Conservation (phyloP, 1,139 yeast genomes). For the Scheffersomyces segobiensis region DNA sequence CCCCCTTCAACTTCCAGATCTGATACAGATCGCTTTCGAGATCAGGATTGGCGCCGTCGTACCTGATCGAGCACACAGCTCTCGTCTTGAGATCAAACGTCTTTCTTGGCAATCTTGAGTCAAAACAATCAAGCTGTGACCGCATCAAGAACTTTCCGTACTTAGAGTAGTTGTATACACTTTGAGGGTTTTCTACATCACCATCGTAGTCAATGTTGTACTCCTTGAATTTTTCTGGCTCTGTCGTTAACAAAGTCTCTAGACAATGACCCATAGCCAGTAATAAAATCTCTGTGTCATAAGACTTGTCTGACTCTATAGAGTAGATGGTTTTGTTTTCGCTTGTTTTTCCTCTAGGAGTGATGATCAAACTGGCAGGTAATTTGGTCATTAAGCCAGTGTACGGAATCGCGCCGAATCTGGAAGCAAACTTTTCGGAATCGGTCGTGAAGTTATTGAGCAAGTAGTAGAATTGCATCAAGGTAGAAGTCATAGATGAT, state of each 20-base stretch:
- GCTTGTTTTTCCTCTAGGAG: conserved; percentile 31
- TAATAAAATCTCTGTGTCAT: conserved; percentile 70
- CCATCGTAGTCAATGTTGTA: conserved; percentile 11
- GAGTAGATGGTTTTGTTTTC: conserved; percentile 49
- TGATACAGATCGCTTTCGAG: conserved; percentile 62
- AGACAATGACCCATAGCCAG: conserved; percentile 77
- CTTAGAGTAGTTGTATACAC: conserved; percentile 69
- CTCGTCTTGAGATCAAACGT: conserved; percentile 90
- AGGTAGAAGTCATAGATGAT: conserved; percentile 77
- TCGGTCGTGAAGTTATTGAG: conserved; percentile 49
- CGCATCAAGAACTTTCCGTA: conserved; percentile 74
- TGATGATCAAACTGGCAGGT: conserved; percentile 46
- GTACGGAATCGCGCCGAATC: conserved; percentile 40
- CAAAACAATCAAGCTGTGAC: conserved; percentile 88
- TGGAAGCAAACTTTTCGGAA: conserved; percentile 3
- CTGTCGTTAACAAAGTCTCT: conserved; percentile 70
- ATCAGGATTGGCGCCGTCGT: conserved; percentile 68
- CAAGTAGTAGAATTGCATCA: conserved; percentile 74
- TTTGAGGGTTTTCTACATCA: conserved; percentile 6
- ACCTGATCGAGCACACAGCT: conserved; percentile 84
- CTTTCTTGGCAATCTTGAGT: conserved; percentile 76
- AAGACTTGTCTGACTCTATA: conserved; percentile 68
- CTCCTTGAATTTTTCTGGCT: conserved; percentile 46
- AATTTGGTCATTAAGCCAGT: conserved; percentile 28
- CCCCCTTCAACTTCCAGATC: conserved; percentile 60